phyloP scores from a whole-genome alignment of 192 early-diverging fungal species.

The Backusella morwellensis region DNA sequence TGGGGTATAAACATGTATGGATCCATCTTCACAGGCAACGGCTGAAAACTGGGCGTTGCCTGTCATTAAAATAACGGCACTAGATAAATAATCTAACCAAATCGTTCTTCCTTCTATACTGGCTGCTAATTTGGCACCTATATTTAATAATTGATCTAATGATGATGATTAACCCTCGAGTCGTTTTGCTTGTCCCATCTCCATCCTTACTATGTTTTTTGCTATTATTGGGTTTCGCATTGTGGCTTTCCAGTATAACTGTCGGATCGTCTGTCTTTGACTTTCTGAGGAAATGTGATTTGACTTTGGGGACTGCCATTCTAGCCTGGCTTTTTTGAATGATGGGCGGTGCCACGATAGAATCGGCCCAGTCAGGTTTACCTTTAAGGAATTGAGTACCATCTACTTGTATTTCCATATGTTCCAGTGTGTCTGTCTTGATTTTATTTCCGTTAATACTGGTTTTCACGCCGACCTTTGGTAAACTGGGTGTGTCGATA shows the following conservation, averaged over 20 bases:
- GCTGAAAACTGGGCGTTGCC: slow-evolving; percentile 59
- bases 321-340: slow-evolving; percentile 45
- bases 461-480: not conserved
- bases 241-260: slow-evolving; percentile 35
- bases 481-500: slow-evolving; percentile 4
- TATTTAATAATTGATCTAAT: not conserved
- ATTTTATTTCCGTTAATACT: slow-evolving; percentile 48
- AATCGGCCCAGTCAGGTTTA: slow-evolving; percentile 31
- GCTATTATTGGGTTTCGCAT: not conserved
- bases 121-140: slow-evolving; percentile 14
- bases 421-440: slow-evolving; percentile 27
- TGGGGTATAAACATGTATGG: slow-evolving; percentile 61
- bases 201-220: slow-evolving; percentile 9
- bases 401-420: not conserved
- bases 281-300: slow-evolving; percentile 35
- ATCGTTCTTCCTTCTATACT: slow-evolving; percentile 36
- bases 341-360: slow-evolving; percentile 37
- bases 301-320: slow-evolving; percentile 43
- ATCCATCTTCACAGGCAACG: slow-evolving; percentile 64
- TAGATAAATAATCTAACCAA: slow-evolving; percentile 61
- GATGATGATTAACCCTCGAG: not conserved
- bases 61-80: slow-evolving; percentile 54
- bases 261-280: slow-evolving; percentile 1
- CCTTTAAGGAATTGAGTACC: not conserved
- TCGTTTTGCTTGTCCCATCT: not conserved